A percentile compares a stretch with the other conserved stretches of the same genome.
Conservation (phyloP, 1,284 basidiomycete species). For the Cystobasidium sp. region DNA sequence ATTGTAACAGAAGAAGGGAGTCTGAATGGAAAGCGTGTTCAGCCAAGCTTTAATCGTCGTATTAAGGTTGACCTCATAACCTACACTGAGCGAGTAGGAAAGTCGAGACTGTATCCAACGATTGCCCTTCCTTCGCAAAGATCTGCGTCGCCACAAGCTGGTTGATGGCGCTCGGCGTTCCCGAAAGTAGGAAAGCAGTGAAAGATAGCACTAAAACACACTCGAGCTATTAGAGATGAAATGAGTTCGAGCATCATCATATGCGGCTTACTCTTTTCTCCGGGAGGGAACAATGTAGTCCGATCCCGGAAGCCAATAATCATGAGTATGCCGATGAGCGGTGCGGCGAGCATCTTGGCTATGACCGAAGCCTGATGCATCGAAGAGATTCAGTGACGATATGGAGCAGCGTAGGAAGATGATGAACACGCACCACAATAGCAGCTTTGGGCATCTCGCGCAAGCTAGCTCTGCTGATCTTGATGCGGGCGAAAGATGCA, state of each 20-base stretch:
- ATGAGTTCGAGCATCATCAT: neutral
- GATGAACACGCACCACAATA: constrained; percentile 6
- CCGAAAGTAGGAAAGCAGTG: constrained; percentile 37
- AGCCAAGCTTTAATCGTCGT: neutral
- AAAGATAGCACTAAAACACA: constrained; percentile 34
- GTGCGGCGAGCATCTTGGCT: constrained; percentile 18
- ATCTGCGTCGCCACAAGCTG: constrained; percentile 41
- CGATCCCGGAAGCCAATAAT: constrained; percentile 28
- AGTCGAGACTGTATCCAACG: constrained; percentile 34
- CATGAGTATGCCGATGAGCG: constrained; percentile 38
- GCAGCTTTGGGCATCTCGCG: constrained; percentile 35
- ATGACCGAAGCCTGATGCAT: constrained; percentile 16
- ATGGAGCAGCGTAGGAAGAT: neutral
- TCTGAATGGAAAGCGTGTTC: constrained; percentile 3
- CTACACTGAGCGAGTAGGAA: constrained; percentile 39
- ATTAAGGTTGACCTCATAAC: neutral
- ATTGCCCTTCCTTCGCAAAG: constrained; percentile 38
- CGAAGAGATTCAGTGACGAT: no score
- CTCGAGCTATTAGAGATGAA: neutral
- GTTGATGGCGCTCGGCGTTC: constrained; percentile 40
- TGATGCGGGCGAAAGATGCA: constrained; percentile 40
- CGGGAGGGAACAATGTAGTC: constrained; percentile 26
- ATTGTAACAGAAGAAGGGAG: constrained; percentile 32
- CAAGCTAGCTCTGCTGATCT: constrained; percentile 33
- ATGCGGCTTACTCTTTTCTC: constrained; percentile 28